These are phyloP conservation scores for Eleusine indica DNA, from an alignment of 176 grass and related monocot genomes.

Conservation along the genomic window DNA sequence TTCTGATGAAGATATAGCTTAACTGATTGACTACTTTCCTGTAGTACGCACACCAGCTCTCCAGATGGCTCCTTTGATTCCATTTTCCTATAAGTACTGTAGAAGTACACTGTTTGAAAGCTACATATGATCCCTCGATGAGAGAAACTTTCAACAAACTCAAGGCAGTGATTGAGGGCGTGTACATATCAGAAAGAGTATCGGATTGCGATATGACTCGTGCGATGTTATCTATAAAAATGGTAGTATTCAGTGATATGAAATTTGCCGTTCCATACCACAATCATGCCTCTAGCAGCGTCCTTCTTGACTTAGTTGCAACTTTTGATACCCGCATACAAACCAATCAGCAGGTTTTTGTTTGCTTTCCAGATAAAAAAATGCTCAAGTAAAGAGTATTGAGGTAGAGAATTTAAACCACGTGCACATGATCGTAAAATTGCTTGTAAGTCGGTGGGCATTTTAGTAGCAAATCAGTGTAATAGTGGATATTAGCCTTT, in stretches of 20 bases:
- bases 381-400: background rate
- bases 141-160: conserved; percentile 24
- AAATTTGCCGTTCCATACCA: conserved; percentile 14
- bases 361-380: conserved; percentile 26
- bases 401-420: background rate
- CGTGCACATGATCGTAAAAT: background rate
- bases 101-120: conserved; percentile 32
- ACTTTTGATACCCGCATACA: background rate
- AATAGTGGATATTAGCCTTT: background rate
- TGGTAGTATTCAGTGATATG: conserved; percentile 5
- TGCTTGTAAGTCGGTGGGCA: background rate
- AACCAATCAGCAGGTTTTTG: conserved; percentile 6
- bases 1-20: background rate
- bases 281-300: conserved; percentile 15
- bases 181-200: conserved; percentile 7
- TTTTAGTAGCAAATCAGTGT: background rate
- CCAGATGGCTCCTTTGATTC: conserved; percentile 27
- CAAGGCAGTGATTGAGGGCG: background rate
- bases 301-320: conserved; percentile 28
- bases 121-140: conserved; percentile 21
- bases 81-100: conserved; percentile 1
- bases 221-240: background rate
- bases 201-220: conserved; percentile 15
- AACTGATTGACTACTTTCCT: conserved; percentile 6
- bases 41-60: background rate